These are phyloP conservation scores for Ophiostoma novo-ulmi DNA, from an alignment of 2,329 filamentous ascomycete genomes.

Conservation along the genomic window DNA sequence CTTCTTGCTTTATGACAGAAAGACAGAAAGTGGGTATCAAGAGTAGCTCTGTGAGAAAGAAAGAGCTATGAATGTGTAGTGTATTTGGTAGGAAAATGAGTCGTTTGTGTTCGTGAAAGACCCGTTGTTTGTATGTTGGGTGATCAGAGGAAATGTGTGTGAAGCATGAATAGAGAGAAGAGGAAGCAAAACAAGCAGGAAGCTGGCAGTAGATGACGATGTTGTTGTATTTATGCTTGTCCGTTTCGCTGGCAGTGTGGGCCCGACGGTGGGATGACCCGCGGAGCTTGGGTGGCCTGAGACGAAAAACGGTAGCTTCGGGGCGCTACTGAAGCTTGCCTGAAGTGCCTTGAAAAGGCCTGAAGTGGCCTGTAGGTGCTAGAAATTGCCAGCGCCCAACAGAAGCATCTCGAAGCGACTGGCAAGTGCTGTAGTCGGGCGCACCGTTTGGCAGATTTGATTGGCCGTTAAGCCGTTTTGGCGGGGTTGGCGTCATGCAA, in stretches of 20 bases:
- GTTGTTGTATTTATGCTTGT: constrained; percentile 19
- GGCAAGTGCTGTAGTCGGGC: constrained; percentile 2
- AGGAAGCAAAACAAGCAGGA: neutral
- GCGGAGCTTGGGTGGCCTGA: neutral
- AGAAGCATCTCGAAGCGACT: constrained; percentile 27
- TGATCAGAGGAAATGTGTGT: neutral
- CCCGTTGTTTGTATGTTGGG: neutral
- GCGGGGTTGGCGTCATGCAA: constrained; percentile 4
- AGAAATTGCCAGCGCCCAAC: constrained; percentile 2
- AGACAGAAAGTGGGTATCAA: neutral
- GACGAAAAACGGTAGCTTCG: neutral
- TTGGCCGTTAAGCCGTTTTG: constrained; percentile 3
- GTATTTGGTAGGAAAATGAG: neutral
- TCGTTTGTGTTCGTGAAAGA: constrained; percentile 9
- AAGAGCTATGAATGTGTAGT: neutral
- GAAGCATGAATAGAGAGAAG: neutral
- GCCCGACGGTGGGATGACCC: constrained; percentile 13
- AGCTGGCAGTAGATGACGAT: constrained; percentile 10
- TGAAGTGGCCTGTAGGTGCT: constrained; percentile 8
- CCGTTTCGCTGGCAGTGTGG: constrained; percentile 5
- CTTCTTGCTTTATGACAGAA: neutral
- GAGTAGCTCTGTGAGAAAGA: neutral
- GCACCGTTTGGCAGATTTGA: neutral
- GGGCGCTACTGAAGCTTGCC: constrained; percentile 10
- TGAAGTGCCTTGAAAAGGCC: constrained; percentile 16